Conservation (phyloP, 2,329 filamentous ascomycete species). For the Trichophaea hybrida region DNA sequence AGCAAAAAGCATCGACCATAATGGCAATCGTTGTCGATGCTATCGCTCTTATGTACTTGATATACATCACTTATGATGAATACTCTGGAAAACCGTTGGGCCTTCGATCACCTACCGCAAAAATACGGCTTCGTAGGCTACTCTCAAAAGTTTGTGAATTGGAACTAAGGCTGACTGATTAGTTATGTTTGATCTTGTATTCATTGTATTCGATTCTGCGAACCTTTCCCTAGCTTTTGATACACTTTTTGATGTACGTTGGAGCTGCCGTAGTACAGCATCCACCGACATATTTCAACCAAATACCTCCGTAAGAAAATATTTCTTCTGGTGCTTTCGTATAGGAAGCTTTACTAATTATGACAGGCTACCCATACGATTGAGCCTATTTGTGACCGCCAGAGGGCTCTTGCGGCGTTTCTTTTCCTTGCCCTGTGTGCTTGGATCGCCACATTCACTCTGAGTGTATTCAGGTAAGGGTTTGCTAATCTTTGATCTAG, state of each 20-base stretch:
- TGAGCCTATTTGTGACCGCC: conserved; percentile 44
- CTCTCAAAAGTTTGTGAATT: not conserved
- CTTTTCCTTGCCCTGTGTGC: conserved; percentile 67
- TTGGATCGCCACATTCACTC: conserved; percentile 82
- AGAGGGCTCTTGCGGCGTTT: conserved; percentile 61
- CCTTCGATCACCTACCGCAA: conserved; percentile 65
- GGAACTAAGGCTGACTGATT: conserved; percentile 2
- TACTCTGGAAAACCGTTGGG: conserved; percentile 89
- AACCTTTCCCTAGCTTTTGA: conserved; percentile 84
- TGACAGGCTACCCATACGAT: conserved; percentile 6
- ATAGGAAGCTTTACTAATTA: conserved; percentile 4
- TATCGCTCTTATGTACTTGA: conserved; percentile 74
- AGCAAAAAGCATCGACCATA: conserved; percentile 60
- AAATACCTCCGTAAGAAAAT: conserved; percentile 6
- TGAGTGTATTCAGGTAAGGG: conserved; percentile 58
- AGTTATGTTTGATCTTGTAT: conserved; percentile 82
- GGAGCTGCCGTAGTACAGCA: conserved; percentile 37
- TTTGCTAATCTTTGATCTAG: conserved; percentile 25
- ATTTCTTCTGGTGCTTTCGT: not conserved
- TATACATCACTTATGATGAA: conserved; percentile 92
- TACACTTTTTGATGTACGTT: conserved; percentile 51
- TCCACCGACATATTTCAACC: not conserved
- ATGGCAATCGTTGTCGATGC: conserved; percentile 84
- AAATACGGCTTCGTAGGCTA: conserved; percentile 51
- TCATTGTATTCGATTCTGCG: conserved; percentile 93